A percentile compares a stretch with the other conserved stretches of the same genome.
phyloP scores from a whole-genome alignment of 1,284 basidiomycete species.

The Marasmius fiardii region DNA sequence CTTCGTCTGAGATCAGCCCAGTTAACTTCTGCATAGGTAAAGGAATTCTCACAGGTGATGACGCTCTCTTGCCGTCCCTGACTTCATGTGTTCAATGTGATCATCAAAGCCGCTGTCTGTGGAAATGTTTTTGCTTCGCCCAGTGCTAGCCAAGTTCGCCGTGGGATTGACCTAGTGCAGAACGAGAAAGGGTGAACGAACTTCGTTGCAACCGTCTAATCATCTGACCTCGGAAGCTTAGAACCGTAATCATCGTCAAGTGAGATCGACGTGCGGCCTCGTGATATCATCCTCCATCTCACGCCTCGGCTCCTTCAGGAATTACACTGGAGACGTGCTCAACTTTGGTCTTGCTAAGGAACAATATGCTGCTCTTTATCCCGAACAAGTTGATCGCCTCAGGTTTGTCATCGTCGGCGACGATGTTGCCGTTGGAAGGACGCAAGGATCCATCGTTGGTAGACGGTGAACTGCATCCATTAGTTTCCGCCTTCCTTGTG shows the following conservation, averaged over 20 bases:
- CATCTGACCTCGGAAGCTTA: constrained; percentile 23
- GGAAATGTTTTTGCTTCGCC: constrained; percentile 90
- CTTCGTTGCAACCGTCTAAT: constrained; percentile 1
- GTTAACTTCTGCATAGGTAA: constrained; percentile 41
- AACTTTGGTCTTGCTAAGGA: constrained; percentile 94
- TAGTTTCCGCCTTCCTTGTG: background rate
- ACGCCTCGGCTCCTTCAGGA: constrained; percentile 38
- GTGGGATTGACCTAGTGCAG: constrained; percentile 76
- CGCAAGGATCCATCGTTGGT: constrained; percentile 80
- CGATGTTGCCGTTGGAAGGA: constrained; percentile 84
- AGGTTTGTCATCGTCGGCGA: constrained; percentile 88
- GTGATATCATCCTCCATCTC: background rate
- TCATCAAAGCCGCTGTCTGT: constrained; percentile 68
- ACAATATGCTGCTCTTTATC: constrained; percentile 71
- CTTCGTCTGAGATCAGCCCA: background rate
- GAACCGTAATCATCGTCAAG: constrained; percentile 85
- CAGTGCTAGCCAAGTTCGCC: constrained; percentile 77
- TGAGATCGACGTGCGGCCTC: constrained; percentile 29
- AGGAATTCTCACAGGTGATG: constrained; percentile 71
- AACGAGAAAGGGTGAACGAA: constrained; percentile 65
- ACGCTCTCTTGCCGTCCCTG: background rate
- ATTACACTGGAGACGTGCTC: constrained; percentile 88
- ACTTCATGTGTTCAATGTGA: constrained; percentile 8
- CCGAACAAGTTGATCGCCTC: constrained; percentile 63
- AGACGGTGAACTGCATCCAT: constrained; percentile 46